These are phyloP conservation scores for Aspergillus melleus DNA, from an alignment of 2,329 filamentous ascomycete species.

Conservation along the genomic window DNA sequence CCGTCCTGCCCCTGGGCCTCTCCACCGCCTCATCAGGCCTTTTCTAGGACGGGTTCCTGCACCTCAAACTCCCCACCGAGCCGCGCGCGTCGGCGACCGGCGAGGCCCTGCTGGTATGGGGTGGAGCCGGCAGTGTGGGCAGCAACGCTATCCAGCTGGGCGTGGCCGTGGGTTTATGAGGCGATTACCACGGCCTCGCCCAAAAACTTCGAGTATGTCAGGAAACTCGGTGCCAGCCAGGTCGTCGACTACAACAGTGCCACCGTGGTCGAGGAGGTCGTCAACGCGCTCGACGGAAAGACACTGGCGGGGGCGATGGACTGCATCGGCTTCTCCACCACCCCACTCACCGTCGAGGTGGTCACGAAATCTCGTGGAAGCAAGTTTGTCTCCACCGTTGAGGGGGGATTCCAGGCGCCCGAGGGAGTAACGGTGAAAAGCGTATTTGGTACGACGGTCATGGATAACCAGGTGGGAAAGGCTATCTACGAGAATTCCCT, in stretches of 20 bases:
- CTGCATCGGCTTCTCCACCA: background rate
- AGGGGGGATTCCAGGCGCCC: slow-evolving; percentile 4
- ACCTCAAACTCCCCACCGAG: slow-evolving; percentile 15
- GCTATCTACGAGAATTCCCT: slow-evolving; percentile 32
- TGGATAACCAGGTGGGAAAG: slow-evolving; percentile 27
- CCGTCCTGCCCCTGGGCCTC: slow-evolving; percentile 33
- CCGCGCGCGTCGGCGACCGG: background rate
- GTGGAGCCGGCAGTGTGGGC: slow-evolving; percentile 17
- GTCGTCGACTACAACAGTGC: slow-evolving; percentile 47
- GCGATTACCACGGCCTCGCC: slow-evolving; percentile 13
- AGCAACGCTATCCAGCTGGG: slow-evolving; percentile 16
- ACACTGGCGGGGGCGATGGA: slow-evolving; percentile 8
- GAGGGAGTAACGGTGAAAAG: slow-evolving; percentile 23
- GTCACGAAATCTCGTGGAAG: slow-evolving; percentile 11
- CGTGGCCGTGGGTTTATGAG: slow-evolving; percentile 11
- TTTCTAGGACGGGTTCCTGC: slow-evolving; percentile 28
- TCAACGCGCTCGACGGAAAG: slow-evolving; percentile 14
- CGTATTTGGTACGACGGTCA: slow-evolving; percentile 25
- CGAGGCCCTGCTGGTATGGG: slow-evolving; percentile 29
- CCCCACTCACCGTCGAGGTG: slow-evolving; percentile 9
- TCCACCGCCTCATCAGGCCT: slow-evolving; percentile 31
- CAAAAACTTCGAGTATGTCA: slow-evolving; percentile 27
- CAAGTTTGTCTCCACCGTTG: slow-evolving; percentile 20
- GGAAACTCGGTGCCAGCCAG: slow-evolving; percentile 44
- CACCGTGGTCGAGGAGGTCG: slow-evolving; percentile 14